These are phyloP conservation scores for Simplicillium aogashimaense DNA, from an alignment of 2,329 filamentous ascomycete species.

Conservation along the genomic window DNA sequence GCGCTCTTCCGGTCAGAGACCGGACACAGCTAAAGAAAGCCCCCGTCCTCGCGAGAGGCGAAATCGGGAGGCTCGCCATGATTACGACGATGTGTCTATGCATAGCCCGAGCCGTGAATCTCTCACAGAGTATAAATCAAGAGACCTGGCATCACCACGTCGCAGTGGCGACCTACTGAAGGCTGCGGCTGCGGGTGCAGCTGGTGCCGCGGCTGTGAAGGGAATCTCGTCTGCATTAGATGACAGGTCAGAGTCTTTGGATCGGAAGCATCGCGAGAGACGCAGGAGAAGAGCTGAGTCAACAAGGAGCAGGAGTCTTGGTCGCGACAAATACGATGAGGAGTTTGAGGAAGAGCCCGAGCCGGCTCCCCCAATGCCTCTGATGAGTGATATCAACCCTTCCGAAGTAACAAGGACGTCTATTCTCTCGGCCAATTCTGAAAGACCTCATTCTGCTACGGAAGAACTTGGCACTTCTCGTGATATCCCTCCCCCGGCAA, in stretches of 20 bases:
- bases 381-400: slow-evolving; percentile 75
- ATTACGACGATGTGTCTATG: slow-evolving; percentile 39
- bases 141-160: slow-evolving; percentile 32
- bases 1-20: slow-evolving; percentile 48
- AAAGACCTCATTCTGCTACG: slow-evolving; percentile 59
- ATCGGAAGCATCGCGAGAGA: slow-evolving; percentile 39
- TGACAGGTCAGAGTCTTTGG: slow-evolving; percentile 33
- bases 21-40: slow-evolving; percentile 43
- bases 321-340: slow-evolving; percentile 34
- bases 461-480: slow-evolving; percentile 51
- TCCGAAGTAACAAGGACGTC: slow-evolving; percentile 85
- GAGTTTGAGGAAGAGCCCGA: slow-evolving; percentile 46
- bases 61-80: slow-evolving; percentile 44
- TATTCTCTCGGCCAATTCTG: slow-evolving; percentile 72
- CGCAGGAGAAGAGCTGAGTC: slow-evolving; percentile 42
- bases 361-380: slow-evolving; percentile 66
- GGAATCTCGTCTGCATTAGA: slow-evolving; percentile 23
- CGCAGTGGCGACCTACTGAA: slow-evolving; percentile 33
- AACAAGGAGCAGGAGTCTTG: slow-evolving; percentile 31
- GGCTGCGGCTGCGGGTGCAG: slow-evolving; percentile 34
- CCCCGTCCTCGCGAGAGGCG: slow-evolving; percentile 32
- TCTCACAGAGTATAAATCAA: slow-evolving; percentile 20
- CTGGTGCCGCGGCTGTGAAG: slow-evolving; percentile 24
- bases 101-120: slow-evolving; percentile 38
- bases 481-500: slow-evolving; percentile 51